Conservation (phyloP, 495 filamentous ascomycete species). For the Neurospora pannonica region DNA sequence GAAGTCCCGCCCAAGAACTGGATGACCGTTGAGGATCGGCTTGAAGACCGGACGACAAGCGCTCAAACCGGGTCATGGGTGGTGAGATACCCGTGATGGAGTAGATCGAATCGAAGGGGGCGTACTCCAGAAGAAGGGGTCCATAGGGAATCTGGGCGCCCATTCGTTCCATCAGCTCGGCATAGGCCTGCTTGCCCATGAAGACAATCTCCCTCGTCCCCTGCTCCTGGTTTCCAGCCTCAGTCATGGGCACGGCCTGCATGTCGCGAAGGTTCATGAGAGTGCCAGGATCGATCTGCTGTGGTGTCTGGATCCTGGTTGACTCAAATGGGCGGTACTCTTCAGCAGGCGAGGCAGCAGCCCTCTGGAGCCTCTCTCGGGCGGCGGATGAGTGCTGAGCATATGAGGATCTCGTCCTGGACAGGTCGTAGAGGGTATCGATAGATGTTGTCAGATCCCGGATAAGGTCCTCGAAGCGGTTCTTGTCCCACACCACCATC, state of each 20-base stretch:
- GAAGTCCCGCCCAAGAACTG: conserved; percentile 51
- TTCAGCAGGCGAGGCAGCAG: conserved; percentile 24
- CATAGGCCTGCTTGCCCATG: conserved; percentile 39
- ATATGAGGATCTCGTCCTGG: conserved; percentile 52
- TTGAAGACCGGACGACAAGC: conserved; percentile 47
- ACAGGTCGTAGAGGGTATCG: conserved; percentile 83
- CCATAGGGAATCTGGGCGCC: conserved; percentile 23
- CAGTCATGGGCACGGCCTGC: conserved; percentile 31
- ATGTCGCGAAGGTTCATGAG: conserved; percentile 34
- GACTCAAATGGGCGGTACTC: conserved; percentile 42
- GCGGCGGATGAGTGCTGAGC: conserved; percentile 20
- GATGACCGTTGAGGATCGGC: conserved; percentile 43
- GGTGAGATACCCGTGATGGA: conserved; percentile 53
- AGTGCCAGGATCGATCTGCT: conserved; percentile 39
- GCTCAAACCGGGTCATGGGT: conserved; percentile 54
- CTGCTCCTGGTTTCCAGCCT: conserved; percentile 17
- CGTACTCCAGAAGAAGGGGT: conserved; percentile 61
- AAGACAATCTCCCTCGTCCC: conserved; percentile 41
- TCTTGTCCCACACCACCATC: conserved; percentile 48
- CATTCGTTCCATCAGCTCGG: conserved; percentile 27
- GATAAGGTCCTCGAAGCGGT: conserved; percentile 57
- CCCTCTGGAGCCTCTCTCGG: conserved; percentile 13
- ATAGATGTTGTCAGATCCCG: conserved; percentile 75
- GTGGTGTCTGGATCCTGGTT: conserved; percentile 44
- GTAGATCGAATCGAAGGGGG: conserved; percentile 53